Conservation (phyloP, 2,329 filamentous ascomycete genomes). For the Fragosphaeria purpurea region DNA sequence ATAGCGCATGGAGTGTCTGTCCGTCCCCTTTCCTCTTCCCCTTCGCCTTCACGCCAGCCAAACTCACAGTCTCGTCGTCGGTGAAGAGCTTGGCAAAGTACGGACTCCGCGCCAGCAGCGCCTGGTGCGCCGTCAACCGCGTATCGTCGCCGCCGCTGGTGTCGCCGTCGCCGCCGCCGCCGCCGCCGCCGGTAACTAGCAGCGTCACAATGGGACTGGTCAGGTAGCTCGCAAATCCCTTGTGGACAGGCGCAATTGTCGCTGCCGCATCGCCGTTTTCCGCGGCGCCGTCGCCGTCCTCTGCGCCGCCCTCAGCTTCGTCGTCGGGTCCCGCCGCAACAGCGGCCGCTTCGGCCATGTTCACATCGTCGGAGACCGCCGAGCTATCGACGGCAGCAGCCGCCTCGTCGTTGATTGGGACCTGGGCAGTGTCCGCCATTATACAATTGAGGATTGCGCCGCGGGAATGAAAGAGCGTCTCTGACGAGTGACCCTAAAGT, state of each 20-base stretch:
- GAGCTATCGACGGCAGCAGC: neutral
- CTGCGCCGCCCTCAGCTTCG: neutral
- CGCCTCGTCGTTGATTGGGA: neutral
- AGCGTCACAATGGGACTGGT: constrained; percentile 60
- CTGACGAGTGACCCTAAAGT: too few species aligned
- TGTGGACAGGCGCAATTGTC: constrained; percentile 21
- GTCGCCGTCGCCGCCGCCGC: constrained; percentile 29
- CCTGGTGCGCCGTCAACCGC: constrained; percentile 66
- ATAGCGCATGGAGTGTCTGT: too few species aligned
- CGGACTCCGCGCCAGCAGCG: constrained; percentile 62
- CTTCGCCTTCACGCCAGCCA: constrained; percentile 26
- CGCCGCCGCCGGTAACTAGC: constrained; percentile 40
- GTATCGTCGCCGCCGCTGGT: constrained; percentile 25
- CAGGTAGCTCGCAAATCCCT: constrained; percentile 49
- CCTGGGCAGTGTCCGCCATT: neutral
- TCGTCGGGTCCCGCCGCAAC: neutral
- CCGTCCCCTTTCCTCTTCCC: neutral
- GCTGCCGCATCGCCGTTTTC: constrained; percentile 12
- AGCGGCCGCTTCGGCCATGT: neutral
- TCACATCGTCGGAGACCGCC: neutral
- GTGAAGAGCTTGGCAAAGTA: constrained; percentile 58
- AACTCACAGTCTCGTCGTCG: constrained; percentile 25
- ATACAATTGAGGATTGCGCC: neutral
- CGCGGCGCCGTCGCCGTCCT: neutral
- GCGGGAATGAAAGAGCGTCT: too few species aligned